Evolutionary conservation across 192 early-diverging fungal species (phyloP).

Genomic region (Coemansia sp.): DNA sequence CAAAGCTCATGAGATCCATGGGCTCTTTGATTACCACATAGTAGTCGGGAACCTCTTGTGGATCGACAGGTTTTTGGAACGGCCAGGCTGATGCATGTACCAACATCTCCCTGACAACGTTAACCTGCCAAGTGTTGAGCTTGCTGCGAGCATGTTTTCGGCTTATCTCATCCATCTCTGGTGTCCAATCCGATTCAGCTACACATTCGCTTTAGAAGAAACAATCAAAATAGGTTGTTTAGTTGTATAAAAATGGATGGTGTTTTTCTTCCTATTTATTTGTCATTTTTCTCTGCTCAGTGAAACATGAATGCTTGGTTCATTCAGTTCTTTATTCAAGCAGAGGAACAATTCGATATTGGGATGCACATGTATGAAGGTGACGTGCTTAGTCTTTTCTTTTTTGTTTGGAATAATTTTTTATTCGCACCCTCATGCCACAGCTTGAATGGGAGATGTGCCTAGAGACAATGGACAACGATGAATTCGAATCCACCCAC

Average conservation of each 20-base stretch:
- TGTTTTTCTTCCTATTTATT: background rate
- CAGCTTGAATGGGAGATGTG: too few species aligned
- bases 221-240: too few species aligned
- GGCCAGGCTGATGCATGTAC: slow-evolving; percentile 87
- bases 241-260: background rate
- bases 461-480: background rate
- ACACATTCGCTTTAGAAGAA: slow-evolving; percentile 1
- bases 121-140: slow-evolving; percentile 59
- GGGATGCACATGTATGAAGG: background rate
- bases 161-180: slow-evolving; percentile 72
- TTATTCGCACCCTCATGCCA: too few species aligned
- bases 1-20: slow-evolving; percentile 90
- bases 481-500: background rate
- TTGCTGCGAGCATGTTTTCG: slow-evolving; percentile 46
- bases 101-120: slow-evolving; percentile 74
- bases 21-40: slow-evolving; percentile 95
- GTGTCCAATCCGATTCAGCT: slow-evolving; percentile 90
- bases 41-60: slow-evolving; percentile 89
- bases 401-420: background rate
- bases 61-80: slow-evolving; percentile 88
- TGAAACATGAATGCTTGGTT: background rate
- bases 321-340: background rate
- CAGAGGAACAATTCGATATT: background rate
- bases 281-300: too few species aligned
- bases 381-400: background rate